Evolutionary conservation across 805 yeast genomes (phyloP), one percentile per base, ranked within the genome.

Genomic region (Yarrowia sp.): DNA sequence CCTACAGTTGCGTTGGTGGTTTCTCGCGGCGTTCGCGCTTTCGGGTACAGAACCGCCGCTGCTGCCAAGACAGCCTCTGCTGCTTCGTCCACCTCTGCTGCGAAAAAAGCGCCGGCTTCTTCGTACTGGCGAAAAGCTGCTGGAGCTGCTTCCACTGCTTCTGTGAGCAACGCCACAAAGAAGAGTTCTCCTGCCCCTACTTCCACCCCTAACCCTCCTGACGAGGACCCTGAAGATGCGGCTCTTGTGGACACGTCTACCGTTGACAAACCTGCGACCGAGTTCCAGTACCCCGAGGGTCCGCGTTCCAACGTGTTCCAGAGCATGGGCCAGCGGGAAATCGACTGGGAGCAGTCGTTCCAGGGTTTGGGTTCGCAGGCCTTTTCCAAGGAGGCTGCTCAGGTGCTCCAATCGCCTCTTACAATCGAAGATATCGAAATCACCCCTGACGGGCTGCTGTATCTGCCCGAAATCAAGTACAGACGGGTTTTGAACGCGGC

Each of bases 401-500:
- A 85, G 35, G 81, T 86, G n/a, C 80, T 95, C 16, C 76, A 87
- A 67, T 85, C 88, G 8, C 85, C 88, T 0, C 75, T 95, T n/a
- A 84, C 83, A 0, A 83, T 85, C 7, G 83, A 83, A 36, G 98
- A 94, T 73, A 87, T 95, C 66, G 99, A 95, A 77, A 89, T 95
- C 72, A 95, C 94, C 70, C 98, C 98, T 0, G 99, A 95, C 77
- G 98, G 98, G 15, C 81, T 95, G 64, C 78, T 95, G 8, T 95
- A 91, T 74, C 81, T 95, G 56, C 99, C 99, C 0, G 99, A 95
- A 77, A 95, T 95, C 79, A 94, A 94, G 77, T 95, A 95, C 77
- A 85, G 99, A 72, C 84, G 99, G 55, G 89, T 93, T 26, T 79
- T 95, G 72, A 94, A 94, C 79, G 83, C 83, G 46, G 96, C 98